A percentile compares a stretch with the other conserved stretches of the same genome.
Conservation (phyloP, 371 early-diverging fungal genomes). For the Syncephalastrum contaminatum region DNA sequence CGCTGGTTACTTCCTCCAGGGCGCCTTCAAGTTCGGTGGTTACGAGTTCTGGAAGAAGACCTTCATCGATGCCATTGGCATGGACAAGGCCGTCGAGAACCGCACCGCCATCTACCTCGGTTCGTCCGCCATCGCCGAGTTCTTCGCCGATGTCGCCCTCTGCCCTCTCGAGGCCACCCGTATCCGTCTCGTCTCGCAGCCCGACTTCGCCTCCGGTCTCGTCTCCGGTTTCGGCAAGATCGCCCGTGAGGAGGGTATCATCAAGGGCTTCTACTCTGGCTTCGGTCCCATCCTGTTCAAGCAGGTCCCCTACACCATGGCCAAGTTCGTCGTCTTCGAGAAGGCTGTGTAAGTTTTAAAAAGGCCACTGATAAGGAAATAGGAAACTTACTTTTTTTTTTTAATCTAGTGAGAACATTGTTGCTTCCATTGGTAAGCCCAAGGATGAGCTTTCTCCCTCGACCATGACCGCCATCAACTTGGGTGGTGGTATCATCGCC, state of each 20-base stretch:
- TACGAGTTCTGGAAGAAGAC: constrained; percentile 90
- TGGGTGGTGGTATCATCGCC: constrained; percentile 55
- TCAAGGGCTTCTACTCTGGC: constrained; percentile 76
- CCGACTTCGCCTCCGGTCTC: constrained; percentile 68
- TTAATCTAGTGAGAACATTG: constrained; percentile 46
- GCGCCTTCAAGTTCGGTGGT: constrained; percentile 90
- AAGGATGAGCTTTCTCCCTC: constrained; percentile 53
- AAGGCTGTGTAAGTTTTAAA: constrained; percentile 45
- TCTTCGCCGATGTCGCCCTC: constrained; percentile 89
- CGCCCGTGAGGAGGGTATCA: constrained; percentile 67
- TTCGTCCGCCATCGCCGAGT: constrained; percentile 86
- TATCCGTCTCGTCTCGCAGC: constrained; percentile 78
- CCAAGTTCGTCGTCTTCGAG: constrained; percentile 63
- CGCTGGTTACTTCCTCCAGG: constrained; percentile 88
- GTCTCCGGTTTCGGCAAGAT: constrained; percentile 60
- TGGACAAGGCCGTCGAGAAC: constrained; percentile 78
- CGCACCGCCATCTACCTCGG: constrained; percentile 83
- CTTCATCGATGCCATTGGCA: constrained; percentile 69
- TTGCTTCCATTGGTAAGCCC: constrained; percentile 42
- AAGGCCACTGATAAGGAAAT: neutral
- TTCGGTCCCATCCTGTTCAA: constrained; percentile 77
- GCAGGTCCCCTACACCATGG: constrained; percentile 73
- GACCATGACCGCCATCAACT: constrained; percentile 48
- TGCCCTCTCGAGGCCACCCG: constrained; percentile 82
- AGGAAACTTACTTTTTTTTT: constrained; percentile 1